Percentiles rank a stretch among this genome's conserved stretches.
Evolutionary conservation across 1,139 yeast genomes (phyloP).

Genomic region (Suhomyces atakaporum): DNA sequence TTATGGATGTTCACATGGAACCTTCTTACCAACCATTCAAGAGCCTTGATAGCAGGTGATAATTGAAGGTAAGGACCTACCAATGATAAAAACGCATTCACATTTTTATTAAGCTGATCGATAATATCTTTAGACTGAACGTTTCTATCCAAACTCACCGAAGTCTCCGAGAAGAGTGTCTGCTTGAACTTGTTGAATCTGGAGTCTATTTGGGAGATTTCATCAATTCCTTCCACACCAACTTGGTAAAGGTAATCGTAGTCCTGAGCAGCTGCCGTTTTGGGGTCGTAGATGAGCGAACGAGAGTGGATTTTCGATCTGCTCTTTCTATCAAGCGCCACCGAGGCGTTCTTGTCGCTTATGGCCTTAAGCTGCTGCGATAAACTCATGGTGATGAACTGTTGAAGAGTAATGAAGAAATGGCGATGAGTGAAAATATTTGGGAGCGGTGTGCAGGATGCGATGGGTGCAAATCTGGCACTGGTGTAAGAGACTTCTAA

Average conservation of each 20-base stretch:
- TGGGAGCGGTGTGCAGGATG: constrained; percentile 9
- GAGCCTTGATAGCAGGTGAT: constrained; percentile 75
- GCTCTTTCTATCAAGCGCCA: constrained; percentile 82
- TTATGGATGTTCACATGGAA: constrained; percentile 84
- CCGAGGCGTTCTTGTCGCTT: constrained; percentile 64
- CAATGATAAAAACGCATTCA: constrained; percentile 71
- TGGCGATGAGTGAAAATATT: constrained; percentile 12
- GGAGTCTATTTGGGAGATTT: constrained; percentile 69
- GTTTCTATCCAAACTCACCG: constrained; percentile 76
- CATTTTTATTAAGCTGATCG: constrained; percentile 69
- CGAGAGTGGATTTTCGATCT: constrained; percentile 86
- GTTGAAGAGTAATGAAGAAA: constrained; percentile 1
- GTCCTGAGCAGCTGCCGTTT: constrained; percentile 91
- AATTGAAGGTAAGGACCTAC: constrained; percentile 76
- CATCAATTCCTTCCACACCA: constrained; percentile 76
- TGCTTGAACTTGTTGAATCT: constrained; percentile 68
- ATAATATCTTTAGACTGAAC: constrained; percentile 77
- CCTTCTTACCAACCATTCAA: constrained; percentile 94
- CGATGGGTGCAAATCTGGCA: constrained; percentile 1
- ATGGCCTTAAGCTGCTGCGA: constrained; percentile 81
- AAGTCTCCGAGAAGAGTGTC: constrained; percentile 79
- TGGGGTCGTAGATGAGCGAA: constrained; percentile 83
- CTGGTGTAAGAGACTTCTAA: neutral
- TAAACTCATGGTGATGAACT: constrained; percentile 52
- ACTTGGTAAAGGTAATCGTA: constrained; percentile 76